phyloP scores from a whole-genome alignment of 1,284 basidiomycete genomes.

The Leccinum pallidistipes region DNA sequence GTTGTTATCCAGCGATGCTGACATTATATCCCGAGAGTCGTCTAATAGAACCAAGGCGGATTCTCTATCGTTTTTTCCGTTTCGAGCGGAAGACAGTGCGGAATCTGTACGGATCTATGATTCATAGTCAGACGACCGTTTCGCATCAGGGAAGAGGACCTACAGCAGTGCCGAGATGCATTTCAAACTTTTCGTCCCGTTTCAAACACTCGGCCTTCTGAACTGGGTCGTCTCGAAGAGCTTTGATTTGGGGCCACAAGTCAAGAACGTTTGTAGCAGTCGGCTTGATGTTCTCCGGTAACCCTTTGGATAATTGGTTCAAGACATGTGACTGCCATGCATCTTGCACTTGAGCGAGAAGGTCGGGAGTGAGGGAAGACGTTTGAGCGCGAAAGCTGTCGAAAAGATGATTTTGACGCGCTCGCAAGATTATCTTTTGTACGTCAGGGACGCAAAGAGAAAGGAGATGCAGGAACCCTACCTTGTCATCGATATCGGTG shows the following conservation, averaged over 20 bases:
- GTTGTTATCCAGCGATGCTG: constrained; percentile 73
- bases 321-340: constrained; percentile 70
- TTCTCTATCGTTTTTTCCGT: constrained; percentile 43
- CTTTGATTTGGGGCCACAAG: constrained; percentile 54
- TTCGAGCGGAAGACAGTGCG: constrained; percentile 50
- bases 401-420: constrained; percentile 84
- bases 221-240: constrained; percentile 47
- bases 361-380: constrained; percentile 53
- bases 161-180: constrained; percentile 80
- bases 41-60: constrained; percentile 68
- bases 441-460: constrained; percentile 16
- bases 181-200: constrained; percentile 88
- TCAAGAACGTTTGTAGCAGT: constrained; percentile 49
- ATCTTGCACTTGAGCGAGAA: constrained; percentile 58
- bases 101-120: constrained; percentile 52
- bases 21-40: constrained; percentile 74
- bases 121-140: constrained; percentile 17
- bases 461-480: constrained; percentile 37
- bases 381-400: constrained; percentile 61
- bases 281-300: constrained; percentile 49
- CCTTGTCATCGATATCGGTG: constrained; percentile 99
- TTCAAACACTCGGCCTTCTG: constrained; percentile 73
- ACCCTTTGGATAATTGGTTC: constrained; percentile 59
- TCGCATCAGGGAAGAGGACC: constrained; percentile 30
- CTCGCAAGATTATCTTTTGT: constrained; percentile 83